Base-by-base conservation (phyloP, 345 rosid species). In the Lenwebbia sp. region DNA sequence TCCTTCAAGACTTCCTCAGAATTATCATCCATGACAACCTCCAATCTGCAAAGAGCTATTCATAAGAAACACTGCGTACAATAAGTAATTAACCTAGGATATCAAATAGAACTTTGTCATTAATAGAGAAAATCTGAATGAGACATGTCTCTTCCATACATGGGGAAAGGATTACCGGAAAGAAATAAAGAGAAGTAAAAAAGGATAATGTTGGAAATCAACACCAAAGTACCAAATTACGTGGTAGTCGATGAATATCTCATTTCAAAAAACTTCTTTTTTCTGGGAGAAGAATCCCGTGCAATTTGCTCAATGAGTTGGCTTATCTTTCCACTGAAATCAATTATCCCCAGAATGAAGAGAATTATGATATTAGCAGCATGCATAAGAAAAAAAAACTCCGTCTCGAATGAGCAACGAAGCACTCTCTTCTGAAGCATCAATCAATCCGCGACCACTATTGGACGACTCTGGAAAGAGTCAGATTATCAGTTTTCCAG, bases 1-100 rank as follows among this genome's bases (percentile, higher is more conserved):
- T 87, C 88, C 88, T 54, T 49, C 49, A 40, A 78, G 60, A 78
- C 50, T 23, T 57, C 58, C 60, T 58, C 84, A 14, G 86, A 84
- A 9, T 54, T 76, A 65, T 57, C 84, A 47, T 33, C 86, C 88
- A 87, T 87, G 22, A 26, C 84, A 51, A 78, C 40, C 54, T 81
- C 60, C 74, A n/a, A 22, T 30, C 86, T 86, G 88, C 56, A 44
- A 74, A 57, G 54, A 84, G 4, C 55, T 22, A 7, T 28, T 23
- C 28, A 13, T 37, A 37, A 70, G 47, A 33, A 37, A 19, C 81
- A 70, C 7, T 33, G 40, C 6, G 33, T 65, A 37, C 81, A 70
- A 6, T 19, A 7, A 70, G 4, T 21, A 37, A 65, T 44, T 65
- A 25, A 47, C 54, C 30, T 25, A 82, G 25, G 33, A 13, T 49